These are phyloP conservation scores for Sporothrix schenckii DNA, from an alignment of 2,329 filamentous ascomycete species.

Conservation along the genomic window DNA sequence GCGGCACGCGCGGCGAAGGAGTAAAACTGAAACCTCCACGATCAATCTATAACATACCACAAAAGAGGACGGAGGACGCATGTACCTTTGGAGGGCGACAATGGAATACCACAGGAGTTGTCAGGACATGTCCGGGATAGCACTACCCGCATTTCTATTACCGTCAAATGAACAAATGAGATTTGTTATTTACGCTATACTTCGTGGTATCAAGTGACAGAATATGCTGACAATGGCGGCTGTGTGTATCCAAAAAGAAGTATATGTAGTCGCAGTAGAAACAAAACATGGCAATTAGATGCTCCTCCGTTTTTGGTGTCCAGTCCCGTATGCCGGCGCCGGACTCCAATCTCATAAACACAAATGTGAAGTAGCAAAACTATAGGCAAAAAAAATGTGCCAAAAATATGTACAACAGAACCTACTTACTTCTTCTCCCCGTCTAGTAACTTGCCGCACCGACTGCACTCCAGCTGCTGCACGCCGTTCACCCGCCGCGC, in stretches of 20 bases:
- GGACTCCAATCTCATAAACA: background rate
- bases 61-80: background rate
- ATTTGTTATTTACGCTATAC: background rate
- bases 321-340: background rate
- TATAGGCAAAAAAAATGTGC: background rate
- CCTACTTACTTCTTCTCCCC: conserved; percentile 1
- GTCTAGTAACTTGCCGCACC: conserved; percentile 49
- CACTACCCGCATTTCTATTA: background rate
- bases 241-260: conserved; percentile 10
- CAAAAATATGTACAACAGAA: background rate
- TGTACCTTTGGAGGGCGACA: no score
- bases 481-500: conserved; percentile 58
- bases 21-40: background rate
- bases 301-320: background rate
- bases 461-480: conserved; percentile 64
- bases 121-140: background rate
- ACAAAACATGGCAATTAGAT: background rate
- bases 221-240: background rate
- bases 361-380: background rate
- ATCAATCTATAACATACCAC: background rate
- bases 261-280: background rate
- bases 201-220: background rate
- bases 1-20: conserved; percentile 33
- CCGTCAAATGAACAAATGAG: background rate
- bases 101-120: background rate